phyloP scores from a whole-genome alignment of 108 stramenopile genomes.

The Pelagomonas calceolata region DNA sequence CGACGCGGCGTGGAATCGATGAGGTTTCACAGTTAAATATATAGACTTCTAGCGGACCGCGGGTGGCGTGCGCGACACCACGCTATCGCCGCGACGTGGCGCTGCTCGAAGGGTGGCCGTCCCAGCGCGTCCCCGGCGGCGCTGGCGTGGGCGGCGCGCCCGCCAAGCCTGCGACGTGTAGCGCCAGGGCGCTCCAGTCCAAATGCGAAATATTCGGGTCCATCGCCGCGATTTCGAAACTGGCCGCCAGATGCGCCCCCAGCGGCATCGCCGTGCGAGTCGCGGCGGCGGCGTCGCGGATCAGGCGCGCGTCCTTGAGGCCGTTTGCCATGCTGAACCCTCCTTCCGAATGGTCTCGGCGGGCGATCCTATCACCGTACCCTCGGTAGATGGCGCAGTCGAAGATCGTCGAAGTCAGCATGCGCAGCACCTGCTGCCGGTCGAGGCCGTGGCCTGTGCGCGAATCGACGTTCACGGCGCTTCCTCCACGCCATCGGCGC shows the following conservation, averaged over 20 bases:
- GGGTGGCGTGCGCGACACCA: no score
- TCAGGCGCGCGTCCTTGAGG: conserved; percentile 23
- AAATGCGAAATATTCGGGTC: conserved; percentile 8
- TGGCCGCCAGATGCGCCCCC: conserved; percentile 18
- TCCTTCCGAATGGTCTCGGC: conserved; percentile 27
- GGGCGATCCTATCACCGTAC: conserved; percentile 28
- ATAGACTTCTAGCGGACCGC: no score
- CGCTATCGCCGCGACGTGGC: no score
- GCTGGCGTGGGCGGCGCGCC: no score
- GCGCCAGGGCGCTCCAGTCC: conserved; percentile 31
- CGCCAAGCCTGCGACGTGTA: conserved; percentile 11
- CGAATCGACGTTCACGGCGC: no score
- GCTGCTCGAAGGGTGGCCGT: no score
- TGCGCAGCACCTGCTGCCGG: conserved; percentile 12
- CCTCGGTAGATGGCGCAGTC: conserved; percentile 39
- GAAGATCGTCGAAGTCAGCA: conserved; percentile 26
- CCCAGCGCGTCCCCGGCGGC: no score
- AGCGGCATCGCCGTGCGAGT: conserved; percentile 22
- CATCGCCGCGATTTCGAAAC: conserved; percentile 6
- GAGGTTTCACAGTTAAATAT: no score
- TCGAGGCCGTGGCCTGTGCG: conserved; percentile 32
- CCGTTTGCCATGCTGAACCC: conserved; percentile 27
- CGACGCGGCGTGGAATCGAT: no score
- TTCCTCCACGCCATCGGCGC: no score
- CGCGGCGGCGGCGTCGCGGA: conserved; percentile 13